Evolutionary conservation across 225 moss, liverwort and hornwort species (phyloP).

Genomic region (Sphagnum contortum): DNA sequence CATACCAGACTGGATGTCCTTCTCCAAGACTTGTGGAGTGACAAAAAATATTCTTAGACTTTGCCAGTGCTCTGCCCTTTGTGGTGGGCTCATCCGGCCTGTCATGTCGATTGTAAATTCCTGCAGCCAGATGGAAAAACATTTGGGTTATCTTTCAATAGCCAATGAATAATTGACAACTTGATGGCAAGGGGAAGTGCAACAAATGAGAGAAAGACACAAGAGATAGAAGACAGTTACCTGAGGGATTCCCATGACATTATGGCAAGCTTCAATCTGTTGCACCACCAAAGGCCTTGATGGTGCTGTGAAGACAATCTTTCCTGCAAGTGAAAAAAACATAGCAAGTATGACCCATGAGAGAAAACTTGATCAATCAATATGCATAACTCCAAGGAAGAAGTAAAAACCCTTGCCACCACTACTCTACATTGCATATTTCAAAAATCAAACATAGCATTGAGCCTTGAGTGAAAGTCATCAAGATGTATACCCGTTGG

Average conservation of each 20-base stretch:
- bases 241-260: conserved; percentile 85
- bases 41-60: conserved; percentile 83
- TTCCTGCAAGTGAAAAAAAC: conserved; percentile 44
- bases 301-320: conserved; percentile 89
- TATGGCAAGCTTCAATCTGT: conserved; percentile 99
- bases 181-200: too few species aligned
- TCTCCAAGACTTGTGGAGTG: conserved; percentile 94
- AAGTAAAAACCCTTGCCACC: conserved; percentile 1
- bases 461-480: conserved; percentile 23
- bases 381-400: background rate
- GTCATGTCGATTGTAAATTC: conserved; percentile 95
- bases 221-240: conserved; percentile 8
- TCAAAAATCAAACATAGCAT: too few species aligned
- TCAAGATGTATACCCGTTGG: conserved; percentile 82
- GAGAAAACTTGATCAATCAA: too few species aligned
- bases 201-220: too few species aligned
- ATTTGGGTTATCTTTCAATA: too few species aligned
- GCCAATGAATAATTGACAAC: too few species aligned
- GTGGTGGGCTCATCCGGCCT: conserved; percentile 85
- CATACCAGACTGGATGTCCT: conserved; percentile 84
- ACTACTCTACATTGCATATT: background rate
- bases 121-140: conserved; percentile 18
- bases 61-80: conserved; percentile 86
- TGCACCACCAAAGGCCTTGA: conserved; percentile 92
- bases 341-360: too few species aligned